These are phyloP conservation scores for Danielozyma ontarioensis DNA, from an alignment of 805 yeast species.

Conservation along the genomic window DNA sequence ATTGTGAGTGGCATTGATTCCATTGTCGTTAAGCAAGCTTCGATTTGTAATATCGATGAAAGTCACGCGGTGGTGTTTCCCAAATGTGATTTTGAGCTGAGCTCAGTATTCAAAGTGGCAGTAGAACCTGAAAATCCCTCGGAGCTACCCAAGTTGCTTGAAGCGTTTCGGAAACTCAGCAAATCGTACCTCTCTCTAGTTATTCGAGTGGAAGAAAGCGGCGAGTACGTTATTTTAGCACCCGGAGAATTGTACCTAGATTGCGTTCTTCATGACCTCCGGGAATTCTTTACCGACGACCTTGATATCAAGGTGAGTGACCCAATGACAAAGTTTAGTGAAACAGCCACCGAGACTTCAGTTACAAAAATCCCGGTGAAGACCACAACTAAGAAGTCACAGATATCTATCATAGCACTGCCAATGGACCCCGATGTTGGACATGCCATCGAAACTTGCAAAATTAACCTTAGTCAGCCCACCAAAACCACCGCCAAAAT, in stretches of 20 bases:
- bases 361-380: slow-evolving; percentile 50
- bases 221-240: slow-evolving; percentile 76
- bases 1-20: slow-evolving; percentile 60
- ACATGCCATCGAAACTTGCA: slow-evolving; percentile 50
- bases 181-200: slow-evolving; percentile 62
- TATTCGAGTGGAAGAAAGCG: slow-evolving; percentile 79
- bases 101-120: slow-evolving; percentile 71
- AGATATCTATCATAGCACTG: slow-evolving; percentile 69
- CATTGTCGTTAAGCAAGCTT: slow-evolving; percentile 54
- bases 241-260: slow-evolving; percentile 88
- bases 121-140: slow-evolving; percentile 78
- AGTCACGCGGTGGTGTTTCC: slow-evolving; percentile 23
- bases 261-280: slow-evolving; percentile 71
- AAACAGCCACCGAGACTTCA: slow-evolving; percentile 64
- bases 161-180: slow-evolving; percentile 60
- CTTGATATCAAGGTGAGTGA: slow-evolving; percentile 78
- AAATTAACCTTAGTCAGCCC: slow-evolving; percentile 30
- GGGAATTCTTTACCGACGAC: slow-evolving; percentile 52
- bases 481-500: slow-evolving; percentile 45
- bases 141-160: slow-evolving; percentile 67
- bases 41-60: slow-evolving; percentile 29
- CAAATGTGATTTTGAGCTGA: slow-evolving; percentile 8
- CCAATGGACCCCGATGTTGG: slow-evolving; percentile 53
- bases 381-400: slow-evolving; percentile 42
- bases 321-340: slow-evolving; percentile 76